Conservation (phyloP, 192 early-diverging fungal species). For the Chytriomyces sp. region DNA sequence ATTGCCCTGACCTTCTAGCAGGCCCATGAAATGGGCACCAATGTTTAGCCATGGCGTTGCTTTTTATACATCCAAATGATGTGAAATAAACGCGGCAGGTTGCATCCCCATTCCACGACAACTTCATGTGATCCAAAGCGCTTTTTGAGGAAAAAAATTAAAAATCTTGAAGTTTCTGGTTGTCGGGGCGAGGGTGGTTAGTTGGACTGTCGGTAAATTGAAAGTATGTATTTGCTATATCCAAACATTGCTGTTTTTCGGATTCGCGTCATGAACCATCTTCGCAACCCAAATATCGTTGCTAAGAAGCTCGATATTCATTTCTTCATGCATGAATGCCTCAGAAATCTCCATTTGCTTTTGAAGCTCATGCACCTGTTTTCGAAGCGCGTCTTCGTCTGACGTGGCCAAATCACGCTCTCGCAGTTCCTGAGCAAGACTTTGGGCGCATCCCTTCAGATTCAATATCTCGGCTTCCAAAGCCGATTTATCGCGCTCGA, state of each 20-base stretch:
- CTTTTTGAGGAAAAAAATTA: constrained; percentile 63
- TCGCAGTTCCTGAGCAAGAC: constrained; percentile 38
- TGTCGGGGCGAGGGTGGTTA: too few relatives aligned
- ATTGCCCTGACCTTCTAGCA: too few relatives aligned
- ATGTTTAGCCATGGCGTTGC: background rate
- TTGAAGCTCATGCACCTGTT: constrained; percentile 41
- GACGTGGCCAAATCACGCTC: constrained; percentile 32
- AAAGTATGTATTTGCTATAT: too few relatives aligned
- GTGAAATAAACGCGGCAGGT: constrained; percentile 49
- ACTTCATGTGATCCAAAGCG: constrained; percentile 60
- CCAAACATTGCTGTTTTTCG: constrained; percentile 21
- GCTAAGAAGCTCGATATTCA: constrained; percentile 47
- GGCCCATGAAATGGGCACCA: too few relatives aligned
- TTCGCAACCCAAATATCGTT: constrained; percentile 65
- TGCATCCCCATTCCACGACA: constrained; percentile 68
- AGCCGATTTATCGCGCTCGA: constrained; percentile 26
- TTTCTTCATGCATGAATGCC: constrained; percentile 37
- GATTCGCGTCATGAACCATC: constrained; percentile 47
- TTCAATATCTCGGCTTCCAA: constrained; percentile 30
- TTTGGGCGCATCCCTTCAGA: constrained; percentile 36
- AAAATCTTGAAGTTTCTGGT: constrained; percentile 54
- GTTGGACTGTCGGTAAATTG: too few relatives aligned
- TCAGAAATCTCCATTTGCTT: constrained; percentile 43
- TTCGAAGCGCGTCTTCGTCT: constrained; percentile 26
- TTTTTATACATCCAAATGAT: constrained; percentile 36